These are phyloP conservation scores for Plasmodium falciparum DNA, from an alignment of 169 alveolate species.

Conservation along the genomic window DNA sequence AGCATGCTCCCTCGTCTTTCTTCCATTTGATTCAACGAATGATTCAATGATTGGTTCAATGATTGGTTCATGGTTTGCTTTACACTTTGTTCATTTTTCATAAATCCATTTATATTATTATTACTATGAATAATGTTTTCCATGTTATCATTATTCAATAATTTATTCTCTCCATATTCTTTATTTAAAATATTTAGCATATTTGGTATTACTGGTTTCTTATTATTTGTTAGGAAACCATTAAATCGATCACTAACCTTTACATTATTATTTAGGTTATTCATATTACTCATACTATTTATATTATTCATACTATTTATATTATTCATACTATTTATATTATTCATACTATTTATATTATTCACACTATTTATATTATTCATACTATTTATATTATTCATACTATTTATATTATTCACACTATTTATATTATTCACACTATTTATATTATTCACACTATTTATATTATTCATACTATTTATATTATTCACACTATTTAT, in stretches of 20 bases:
- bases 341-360: too few relatives aligned
- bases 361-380: background rate
- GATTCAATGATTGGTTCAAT: too few relatives aligned
- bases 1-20: conserved; percentile 1
- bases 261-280: background rate
- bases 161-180: background rate
- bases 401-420: too few relatives aligned
- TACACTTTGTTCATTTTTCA: background rate
- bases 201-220: background rate
- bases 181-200: background rate
- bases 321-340: too few relatives aligned
- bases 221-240: background rate
- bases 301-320: background rate
- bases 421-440: too few relatives aligned
- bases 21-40: background rate
- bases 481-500: background rate
- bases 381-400: background rate
- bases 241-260: background rate
- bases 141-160: background rate
- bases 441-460: too few relatives aligned
- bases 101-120: background rate
- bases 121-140: background rate
- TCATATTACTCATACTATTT: background rate
- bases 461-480: background rate
- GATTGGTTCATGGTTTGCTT: background rate